phyloP scores from a whole-genome alignment of 164 flowering plant species.

The Liriodendron chinense region DNA sequence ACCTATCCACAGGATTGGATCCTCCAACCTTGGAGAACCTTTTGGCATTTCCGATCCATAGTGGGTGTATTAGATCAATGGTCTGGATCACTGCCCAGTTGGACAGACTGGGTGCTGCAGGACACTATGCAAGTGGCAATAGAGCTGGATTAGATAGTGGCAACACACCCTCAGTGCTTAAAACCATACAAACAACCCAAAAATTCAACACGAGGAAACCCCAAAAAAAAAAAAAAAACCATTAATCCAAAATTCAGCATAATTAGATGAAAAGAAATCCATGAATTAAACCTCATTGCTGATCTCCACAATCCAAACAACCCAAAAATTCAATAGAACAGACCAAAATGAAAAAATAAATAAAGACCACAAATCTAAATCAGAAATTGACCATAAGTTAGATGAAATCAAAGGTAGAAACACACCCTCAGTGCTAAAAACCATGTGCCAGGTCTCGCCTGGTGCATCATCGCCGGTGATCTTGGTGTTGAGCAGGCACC shows the following conservation, averaged over 20 bases:
- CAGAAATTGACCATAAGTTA: neutral
- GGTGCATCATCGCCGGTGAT: conserved; percentile 99
- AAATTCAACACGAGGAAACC: neutral
- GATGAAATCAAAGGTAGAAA: neutral
- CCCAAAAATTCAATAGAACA: neutral
- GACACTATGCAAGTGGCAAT: no score
- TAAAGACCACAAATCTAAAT: neutral
- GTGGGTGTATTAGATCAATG: no score
- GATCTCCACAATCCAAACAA: neutral
- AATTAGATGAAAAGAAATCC: neutral
- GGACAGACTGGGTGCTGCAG: no score
- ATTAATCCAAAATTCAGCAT: neutral
- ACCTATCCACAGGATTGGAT: neutral
- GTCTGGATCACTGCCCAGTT: no score
- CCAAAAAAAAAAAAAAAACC: no score
- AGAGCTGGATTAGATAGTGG: no score
- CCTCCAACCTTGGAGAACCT: neutral
- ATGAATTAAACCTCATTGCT: neutral
- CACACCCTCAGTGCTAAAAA: conserved; percentile 92
- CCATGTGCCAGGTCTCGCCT: conserved; percentile 99
- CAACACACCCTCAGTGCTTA: neutral
- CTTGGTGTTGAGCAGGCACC: conserved; percentile 88
- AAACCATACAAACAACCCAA: neutral
- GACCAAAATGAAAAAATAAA: neutral
- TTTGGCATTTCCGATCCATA: neutral